A percentile compares a stretch with the other conserved stretches of the same genome.
These are phyloP conservation scores for Phoenix dactylifera DNA, from an alignment of 176 grass and related monocot species.

Conservation along the genomic window DNA sequence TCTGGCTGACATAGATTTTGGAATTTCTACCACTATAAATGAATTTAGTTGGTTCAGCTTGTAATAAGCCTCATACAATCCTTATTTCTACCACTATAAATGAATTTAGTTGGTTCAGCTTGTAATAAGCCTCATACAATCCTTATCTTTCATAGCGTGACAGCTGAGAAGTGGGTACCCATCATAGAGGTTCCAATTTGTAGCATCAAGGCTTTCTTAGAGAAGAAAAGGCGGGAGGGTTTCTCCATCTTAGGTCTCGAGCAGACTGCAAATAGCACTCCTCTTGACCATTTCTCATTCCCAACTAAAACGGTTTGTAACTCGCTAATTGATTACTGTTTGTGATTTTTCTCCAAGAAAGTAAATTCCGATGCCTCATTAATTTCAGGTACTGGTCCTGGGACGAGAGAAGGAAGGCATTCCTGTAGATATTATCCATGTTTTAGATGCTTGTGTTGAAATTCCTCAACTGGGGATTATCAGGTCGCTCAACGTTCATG, in stretches of 20 bases:
- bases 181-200: slow-evolving; percentile 59
- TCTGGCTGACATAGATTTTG: too few relatives aligned
- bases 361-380: not conserved
- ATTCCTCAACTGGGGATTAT: slow-evolving; percentile 84
- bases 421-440: slow-evolving; percentile 75
- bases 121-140: not conserved
- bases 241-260: slow-evolving; percentile 76
- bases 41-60: too few relatives aligned
- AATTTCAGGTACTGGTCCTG: slow-evolving; percentile 49
- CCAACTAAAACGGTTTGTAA: slow-evolving; percentile 50
- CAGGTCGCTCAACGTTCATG: slow-evolving; percentile 88
- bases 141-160: slow-evolving; percentile 42
- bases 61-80: not conserved
- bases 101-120: too few relatives aligned
- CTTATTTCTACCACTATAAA: not conserved
- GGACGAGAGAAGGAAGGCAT: slow-evolving; percentile 90
- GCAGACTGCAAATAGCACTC: slow-evolving; percentile 75
- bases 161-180: slow-evolving; percentile 89
- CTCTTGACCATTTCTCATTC: slow-evolving; percentile 61
- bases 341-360: not conserved
- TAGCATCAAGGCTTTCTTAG: slow-evolving; percentile 53
- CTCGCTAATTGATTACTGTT: not conserved
- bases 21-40: too few relatives aligned
- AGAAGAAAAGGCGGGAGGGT: slow-evolving; percentile 55
- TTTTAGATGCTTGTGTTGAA: slow-evolving; percentile 74